phyloP scores from a whole-genome alignment of 2,329 filamentous ascomycete genomes.

The Neonectria faginata region DNA sequence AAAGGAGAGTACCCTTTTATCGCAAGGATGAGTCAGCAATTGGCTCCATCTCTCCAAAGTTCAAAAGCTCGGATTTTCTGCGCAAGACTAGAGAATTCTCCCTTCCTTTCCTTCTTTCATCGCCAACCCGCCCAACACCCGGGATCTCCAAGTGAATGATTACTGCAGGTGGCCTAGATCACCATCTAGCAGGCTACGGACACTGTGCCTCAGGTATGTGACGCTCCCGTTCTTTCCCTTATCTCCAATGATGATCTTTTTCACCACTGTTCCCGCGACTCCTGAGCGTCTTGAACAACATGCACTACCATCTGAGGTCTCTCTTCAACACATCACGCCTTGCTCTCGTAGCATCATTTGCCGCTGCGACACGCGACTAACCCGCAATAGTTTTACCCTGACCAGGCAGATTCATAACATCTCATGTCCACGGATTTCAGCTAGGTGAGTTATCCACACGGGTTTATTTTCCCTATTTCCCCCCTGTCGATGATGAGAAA shows the following conservation, averaged over 20 bases:
- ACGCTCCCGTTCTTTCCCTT: conserved; percentile 20
- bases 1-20: conserved; percentile 20
- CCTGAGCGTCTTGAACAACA: conserved; percentile 74
- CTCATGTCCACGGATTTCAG: neutral
- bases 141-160: conserved; percentile 13
- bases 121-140: conserved; percentile 19
- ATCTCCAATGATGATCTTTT: conserved; percentile 63
- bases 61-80: conserved; percentile 39
- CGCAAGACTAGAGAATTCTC: conserved; percentile 1
- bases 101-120: conserved; percentile 25
- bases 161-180: neutral
- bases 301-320: conserved; percentile 79
- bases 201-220: conserved; percentile 41
- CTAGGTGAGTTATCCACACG: conserved; percentile 27
- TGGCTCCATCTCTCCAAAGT: conserved; percentile 26
- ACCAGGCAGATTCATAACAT: neutral
- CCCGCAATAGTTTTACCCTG: neutral
- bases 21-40: conserved; percentile 38
- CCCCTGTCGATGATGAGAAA: conserved; percentile 71
- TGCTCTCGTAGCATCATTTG: neutral
- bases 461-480: neutral
- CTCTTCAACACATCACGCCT: conserved; percentile 1
- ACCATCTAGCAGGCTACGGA: conserved; percentile 6
- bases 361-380: neutral
- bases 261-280: conserved; percentile 71